These are phyloP conservation scores for Candida tropicalis DNA, from an alignment of 1,139 yeast genomes.

Conservation along the genomic window DNA sequence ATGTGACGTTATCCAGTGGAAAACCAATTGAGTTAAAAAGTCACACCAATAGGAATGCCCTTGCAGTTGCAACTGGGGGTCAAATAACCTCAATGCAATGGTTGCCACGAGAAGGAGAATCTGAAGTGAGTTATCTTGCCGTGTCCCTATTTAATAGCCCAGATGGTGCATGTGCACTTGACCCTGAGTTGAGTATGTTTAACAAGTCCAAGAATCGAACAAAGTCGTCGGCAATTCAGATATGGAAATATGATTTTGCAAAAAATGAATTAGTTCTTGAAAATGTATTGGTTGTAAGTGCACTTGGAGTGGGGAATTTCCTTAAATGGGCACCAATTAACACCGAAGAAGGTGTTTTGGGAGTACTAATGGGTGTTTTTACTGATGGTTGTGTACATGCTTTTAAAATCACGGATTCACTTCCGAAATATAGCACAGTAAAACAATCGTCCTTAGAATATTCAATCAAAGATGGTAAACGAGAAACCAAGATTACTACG, in stretches of 20 bases:
- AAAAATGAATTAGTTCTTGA: conserved; percentile 25
- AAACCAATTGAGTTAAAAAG: conserved; percentile 16
- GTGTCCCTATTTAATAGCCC: conserved; percentile 46
- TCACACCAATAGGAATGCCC: conserved; percentile 36
- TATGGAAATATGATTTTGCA: conserved; percentile 45
- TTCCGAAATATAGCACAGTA: conserved; percentile 26
- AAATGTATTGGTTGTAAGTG: conserved; percentile 39
- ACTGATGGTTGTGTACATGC: conserved; percentile 67
- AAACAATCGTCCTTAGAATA: conserved; percentile 31
- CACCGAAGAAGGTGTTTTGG: conserved; percentile 32
- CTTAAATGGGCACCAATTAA: conserved; percentile 53
- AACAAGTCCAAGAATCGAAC: conserved; percentile 12
- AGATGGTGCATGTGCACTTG: conserved; percentile 25
- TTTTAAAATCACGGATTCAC: conserved; percentile 35
- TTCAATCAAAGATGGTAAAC: conserved; percentile 18
- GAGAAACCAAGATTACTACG: conserved; percentile 42
- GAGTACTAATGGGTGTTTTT: conserved; percentile 55
- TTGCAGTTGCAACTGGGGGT: conserved; percentile 58
- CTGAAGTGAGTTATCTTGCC: conserved; percentile 45
- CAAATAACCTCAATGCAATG: conserved; percentile 57
- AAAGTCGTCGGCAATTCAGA: conserved; percentile 45
- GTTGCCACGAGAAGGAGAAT: conserved; percentile 30
- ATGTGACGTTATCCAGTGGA: conserved; percentile 5
- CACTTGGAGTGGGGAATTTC: conserved; percentile 56
- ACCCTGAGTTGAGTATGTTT: conserved; percentile 38